These are phyloP conservation scores for Backusella luteola DNA, from an alignment of 192 early-diverging fungal genomes.

Conservation along the genomic window DNA sequence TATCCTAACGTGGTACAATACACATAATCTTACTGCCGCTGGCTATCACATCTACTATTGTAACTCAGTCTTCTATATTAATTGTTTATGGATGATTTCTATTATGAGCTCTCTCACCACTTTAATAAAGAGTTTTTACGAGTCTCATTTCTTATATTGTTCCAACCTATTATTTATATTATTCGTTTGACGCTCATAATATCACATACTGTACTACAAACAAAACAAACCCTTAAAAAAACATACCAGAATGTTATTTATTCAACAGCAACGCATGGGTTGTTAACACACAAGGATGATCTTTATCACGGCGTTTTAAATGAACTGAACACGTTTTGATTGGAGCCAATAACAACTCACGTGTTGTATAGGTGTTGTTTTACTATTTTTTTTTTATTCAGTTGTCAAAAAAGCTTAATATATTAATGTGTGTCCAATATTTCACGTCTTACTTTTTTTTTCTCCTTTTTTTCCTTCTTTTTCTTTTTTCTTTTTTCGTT, in stretches of 20 bases:
- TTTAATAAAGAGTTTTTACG: no score
- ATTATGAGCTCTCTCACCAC: no score
- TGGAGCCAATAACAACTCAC: background rate
- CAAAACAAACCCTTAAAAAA: background rate
- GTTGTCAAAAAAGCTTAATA: conserved; percentile 2
- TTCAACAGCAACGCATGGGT: background rate
- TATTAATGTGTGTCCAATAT: background rate
- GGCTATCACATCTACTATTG: no score
- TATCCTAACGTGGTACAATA: no score
- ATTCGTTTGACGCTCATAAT: no score
- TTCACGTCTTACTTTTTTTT: background rate
- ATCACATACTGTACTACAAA: background rate
- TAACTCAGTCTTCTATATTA: no score
- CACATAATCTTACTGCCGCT: no score
- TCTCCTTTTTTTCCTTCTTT: background rate
- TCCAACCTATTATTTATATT: no score
- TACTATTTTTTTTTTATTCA: background rate
- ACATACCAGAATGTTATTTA: background rate
- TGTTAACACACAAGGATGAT: no score
- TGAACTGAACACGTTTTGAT: background rate
- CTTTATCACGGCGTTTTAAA: background rate
- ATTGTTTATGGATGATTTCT: no score
- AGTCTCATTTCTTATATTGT: no score
- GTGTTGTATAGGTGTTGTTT: background rate
- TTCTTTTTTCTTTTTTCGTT: background rate